These are phyloP conservation scores for Ambrosiella cleistominuta DNA, from an alignment of 2,329 filamentous ascomycete species.

Conservation along the genomic window DNA sequence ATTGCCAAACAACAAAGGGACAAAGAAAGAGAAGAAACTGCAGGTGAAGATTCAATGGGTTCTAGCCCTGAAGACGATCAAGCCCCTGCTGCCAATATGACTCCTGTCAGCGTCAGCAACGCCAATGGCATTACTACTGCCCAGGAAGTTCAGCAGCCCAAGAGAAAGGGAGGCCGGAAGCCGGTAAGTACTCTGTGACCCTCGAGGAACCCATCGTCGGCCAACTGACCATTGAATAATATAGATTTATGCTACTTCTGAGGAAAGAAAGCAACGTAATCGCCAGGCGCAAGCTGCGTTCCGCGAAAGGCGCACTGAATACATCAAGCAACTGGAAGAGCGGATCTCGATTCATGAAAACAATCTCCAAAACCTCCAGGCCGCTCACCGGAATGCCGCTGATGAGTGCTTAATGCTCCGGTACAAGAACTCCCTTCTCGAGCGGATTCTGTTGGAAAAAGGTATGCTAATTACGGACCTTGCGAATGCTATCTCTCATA, in stretches of 20 bases:
- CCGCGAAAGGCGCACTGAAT: conserved; percentile 88
- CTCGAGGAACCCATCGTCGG: neutral
- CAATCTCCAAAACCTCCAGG: conserved; percentile 77
- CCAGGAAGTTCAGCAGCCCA: conserved; percentile 50
- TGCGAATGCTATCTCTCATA: neutral
- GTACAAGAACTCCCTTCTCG: conserved; percentile 93
- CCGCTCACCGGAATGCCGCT: conserved; percentile 81
- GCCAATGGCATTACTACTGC: conserved; percentile 20
- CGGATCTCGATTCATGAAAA: conserved; percentile 96
- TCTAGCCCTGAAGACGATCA: conserved; percentile 43
- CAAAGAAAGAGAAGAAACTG: conserved; percentile 37
- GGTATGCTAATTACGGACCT: conserved; percentile 31
- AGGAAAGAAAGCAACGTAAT: conserved; percentile 95
- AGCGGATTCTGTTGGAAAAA: conserved; percentile 91
- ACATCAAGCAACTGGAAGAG: conserved; percentile 96
- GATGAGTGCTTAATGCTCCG: conserved; percentile 96
- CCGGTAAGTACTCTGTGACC: conserved; percentile 44
- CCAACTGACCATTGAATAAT: neutral
- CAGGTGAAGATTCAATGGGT: conserved; percentile 42
- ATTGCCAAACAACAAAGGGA: conserved; percentile 41
- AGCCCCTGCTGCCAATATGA: conserved; percentile 17
- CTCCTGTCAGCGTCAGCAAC: conserved; percentile 10
- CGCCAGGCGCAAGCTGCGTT: conserved; percentile 95
- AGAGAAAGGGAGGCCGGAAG: conserved; percentile 94
- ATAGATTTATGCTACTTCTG: conserved; percentile 95